These are phyloP conservation scores for Rauvolfia tetraphylla DNA, from an alignment of 257 asterid species.

Conservation along the genomic window DNA sequence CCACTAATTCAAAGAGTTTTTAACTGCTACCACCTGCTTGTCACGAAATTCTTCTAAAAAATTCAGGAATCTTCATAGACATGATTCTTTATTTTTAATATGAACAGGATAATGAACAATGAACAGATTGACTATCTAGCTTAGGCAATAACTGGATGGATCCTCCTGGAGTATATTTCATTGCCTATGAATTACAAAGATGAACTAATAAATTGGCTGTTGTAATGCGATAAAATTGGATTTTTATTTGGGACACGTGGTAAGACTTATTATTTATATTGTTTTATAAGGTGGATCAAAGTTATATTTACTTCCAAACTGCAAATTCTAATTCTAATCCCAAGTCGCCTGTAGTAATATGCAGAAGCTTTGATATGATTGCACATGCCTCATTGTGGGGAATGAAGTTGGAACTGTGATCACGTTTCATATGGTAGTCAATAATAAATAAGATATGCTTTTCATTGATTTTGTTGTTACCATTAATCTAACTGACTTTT, in stretches of 20 bases:
- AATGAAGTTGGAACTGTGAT: background rate
- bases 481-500: background rate
- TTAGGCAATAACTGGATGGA: background rate
- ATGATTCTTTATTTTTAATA: background rate
- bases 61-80: background rate
- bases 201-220: background rate
- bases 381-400: background rate
- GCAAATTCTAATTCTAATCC: background rate
- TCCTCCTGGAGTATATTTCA: background rate
- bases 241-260: background rate
- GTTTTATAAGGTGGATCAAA: background rate
- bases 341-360: background rate
- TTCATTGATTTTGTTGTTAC: background rate
- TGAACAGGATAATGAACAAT: background rate
- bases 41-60: background rate
- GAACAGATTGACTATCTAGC: background rate
- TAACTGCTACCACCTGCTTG: background rate
- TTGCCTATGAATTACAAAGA: background rate
- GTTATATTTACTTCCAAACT: background rate
- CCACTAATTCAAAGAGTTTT: background rate
- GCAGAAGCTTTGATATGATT: background rate
- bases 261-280: background rate
- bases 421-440: background rate
- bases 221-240: background rate
- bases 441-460: background rate